These are phyloP conservation scores for Monosporascus sp. DNA, from an alignment of 2,329 filamentous ascomycete species.

Conservation along the genomic window DNA sequence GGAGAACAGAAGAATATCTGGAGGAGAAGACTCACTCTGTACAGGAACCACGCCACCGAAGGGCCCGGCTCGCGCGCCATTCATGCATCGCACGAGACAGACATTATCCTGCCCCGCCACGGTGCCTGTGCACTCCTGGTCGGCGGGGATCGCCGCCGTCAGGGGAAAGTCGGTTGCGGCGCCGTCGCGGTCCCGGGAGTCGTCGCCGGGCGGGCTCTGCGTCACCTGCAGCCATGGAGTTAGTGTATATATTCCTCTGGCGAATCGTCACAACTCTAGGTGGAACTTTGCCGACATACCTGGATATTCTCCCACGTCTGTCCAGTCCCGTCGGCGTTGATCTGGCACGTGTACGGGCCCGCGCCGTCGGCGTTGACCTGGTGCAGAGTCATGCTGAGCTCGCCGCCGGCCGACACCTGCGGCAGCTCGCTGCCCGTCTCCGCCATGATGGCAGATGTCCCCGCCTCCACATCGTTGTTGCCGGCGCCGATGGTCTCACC, in stretches of 20 bases:
- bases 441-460: constrained; percentile 52
- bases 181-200: constrained; percentile 41
- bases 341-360: constrained; percentile 61
- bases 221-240: constrained; percentile 20
- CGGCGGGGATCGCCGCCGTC: constrained; percentile 50
- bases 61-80: constrained; percentile 54
- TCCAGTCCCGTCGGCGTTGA: constrained; percentile 56
- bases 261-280: no score
- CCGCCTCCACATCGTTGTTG: constrained; percentile 50
- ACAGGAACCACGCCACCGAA: constrained; percentile 58
- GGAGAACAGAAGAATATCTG: no score
- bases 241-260: no score
- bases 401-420: constrained; percentile 53
- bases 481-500: constrained; percentile 55
- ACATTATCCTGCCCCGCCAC: constrained; percentile 54
- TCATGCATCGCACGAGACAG: constrained; percentile 60
- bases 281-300: constrained; percentile 27
- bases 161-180: constrained; percentile 43
- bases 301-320: constrained; percentile 46
- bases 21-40: constrained; percentile 31
- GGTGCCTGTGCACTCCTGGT: constrained; percentile 53
- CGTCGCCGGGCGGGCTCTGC: constrained; percentile 45
- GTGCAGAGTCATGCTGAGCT: constrained; percentile 58
- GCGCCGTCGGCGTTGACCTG: constrained; percentile 64
- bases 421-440: constrained; percentile 51